phyloP scores from a whole-genome alignment of 163 green algal species.

The Chloroidium sp. region DNA sequence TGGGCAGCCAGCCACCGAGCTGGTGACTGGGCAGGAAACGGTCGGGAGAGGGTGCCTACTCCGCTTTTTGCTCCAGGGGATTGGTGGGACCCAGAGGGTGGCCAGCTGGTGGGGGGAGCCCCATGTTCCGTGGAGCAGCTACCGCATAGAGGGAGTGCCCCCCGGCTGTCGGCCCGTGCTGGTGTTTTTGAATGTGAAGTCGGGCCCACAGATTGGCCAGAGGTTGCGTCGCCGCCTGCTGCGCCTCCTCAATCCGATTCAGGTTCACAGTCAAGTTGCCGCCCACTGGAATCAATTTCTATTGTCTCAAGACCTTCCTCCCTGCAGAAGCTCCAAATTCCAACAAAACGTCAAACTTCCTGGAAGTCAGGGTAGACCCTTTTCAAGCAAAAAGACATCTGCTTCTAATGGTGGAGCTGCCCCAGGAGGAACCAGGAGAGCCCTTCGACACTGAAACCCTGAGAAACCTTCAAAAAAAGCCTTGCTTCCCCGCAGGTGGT shows the following conservation, averaged over 20 bases:
- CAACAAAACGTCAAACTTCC: too few species aligned
- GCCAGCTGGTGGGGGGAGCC: background rate
- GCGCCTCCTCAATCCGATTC: conserved; percentile 62
- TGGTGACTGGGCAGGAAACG: too few species aligned
- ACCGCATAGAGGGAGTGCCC: conserved; percentile 12
- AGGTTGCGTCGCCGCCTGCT: conserved; percentile 47
- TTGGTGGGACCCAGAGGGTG: background rate
- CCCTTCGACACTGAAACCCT: too few species aligned
- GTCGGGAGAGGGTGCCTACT: too few species aligned
- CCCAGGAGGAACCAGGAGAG: too few species aligned
- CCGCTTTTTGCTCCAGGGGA: background rate
- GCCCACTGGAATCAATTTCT: background rate
- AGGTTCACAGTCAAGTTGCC: conserved; percentile 19
- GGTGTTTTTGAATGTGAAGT: conserved; percentile 63
- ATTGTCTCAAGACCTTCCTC: background rate
- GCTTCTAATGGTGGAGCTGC: too few species aligned
- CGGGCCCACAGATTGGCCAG: conserved; percentile 41
- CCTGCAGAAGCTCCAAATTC: too few species aligned
- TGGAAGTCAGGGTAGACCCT: too few species aligned
- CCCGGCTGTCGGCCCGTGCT: conserved; percentile 31
- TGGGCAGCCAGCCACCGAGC: too few species aligned
- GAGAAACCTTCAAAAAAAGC: too few species aligned
- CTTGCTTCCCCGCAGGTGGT: conserved; percentile 37
- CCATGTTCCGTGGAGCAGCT: conserved; percentile 8
- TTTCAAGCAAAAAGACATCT: too few species aligned